phyloP scores from a whole-genome alignment of 768 basidiomycete species.

The Collybiopsis luxurians region DNA sequence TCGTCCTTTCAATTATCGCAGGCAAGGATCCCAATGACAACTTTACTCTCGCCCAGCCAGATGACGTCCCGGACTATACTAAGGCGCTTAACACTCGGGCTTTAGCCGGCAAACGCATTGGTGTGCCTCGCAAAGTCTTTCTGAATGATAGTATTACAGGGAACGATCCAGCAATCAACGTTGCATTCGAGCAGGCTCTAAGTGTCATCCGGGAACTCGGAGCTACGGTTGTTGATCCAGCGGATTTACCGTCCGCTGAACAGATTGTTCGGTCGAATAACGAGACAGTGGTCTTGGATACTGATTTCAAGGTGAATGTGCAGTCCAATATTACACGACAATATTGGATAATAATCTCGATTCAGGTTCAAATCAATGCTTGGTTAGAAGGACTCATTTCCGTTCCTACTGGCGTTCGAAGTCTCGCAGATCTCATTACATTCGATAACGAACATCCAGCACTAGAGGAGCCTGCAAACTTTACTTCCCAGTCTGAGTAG shows the following conservation, averaged over 20 bases:
- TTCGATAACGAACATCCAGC: conserved; percentile 53
- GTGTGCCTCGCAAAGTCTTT: conserved; percentile 33
- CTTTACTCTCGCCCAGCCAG: conserved; percentile 38
- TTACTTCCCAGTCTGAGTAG: conserved; percentile 35
- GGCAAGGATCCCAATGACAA: conserved; percentile 40
- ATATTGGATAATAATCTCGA: not conserved
- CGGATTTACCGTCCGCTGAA: conserved; percentile 46
- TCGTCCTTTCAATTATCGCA: conserved; percentile 34
- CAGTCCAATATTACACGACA: not conserved
- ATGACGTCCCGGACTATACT: conserved; percentile 37
- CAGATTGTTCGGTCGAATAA: conserved; percentile 48
- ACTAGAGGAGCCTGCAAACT: conserved; percentile 43
- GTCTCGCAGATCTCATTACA: conserved; percentile 52
- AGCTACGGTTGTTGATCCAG: conserved; percentile 45
- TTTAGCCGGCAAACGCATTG: conserved; percentile 41
- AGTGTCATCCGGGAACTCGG: conserved; percentile 35
- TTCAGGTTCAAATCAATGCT: conserved; percentile 49
- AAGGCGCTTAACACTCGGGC: conserved; percentile 31
- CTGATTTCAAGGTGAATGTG: conserved; percentile 56
- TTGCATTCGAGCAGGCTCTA: conserved; percentile 38
- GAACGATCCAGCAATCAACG: conserved; percentile 17
- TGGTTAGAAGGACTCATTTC: conserved; percentile 45
- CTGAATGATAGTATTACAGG: conserved; percentile 20
- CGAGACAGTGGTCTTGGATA: conserved; percentile 51
- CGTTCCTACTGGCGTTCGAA: conserved; percentile 56